phyloP scores from a whole-genome alignment of 768 basidiomycete genomes.

The Chlorophyllum brunneum region DNA sequence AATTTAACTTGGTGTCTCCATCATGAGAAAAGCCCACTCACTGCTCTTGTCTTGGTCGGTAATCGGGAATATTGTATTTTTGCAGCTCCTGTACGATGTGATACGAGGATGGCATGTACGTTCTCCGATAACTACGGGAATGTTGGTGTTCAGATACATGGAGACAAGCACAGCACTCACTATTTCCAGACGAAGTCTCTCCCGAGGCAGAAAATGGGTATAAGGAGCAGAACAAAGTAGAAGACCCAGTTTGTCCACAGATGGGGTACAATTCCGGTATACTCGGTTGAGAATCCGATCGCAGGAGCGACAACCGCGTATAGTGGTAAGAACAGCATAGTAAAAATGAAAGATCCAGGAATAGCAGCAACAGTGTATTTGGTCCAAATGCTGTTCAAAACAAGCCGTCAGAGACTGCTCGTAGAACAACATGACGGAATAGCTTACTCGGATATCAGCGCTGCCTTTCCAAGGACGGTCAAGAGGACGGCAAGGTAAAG shows the following conservation, averaged over 20 bases:
- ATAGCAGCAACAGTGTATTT: slow-evolving; percentile 99
- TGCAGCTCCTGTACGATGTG: slow-evolving; percentile 99
- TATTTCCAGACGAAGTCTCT: slow-evolving; percentile 98
- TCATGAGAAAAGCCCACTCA: slow-evolving; percentile 35
- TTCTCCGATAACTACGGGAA: slow-evolving; percentile 73
- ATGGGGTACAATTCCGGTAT: slow-evolving; percentile 82
- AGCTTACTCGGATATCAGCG: slow-evolving; percentile 92
- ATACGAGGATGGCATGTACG: slow-evolving; percentile 89
- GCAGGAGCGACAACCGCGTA: slow-evolving; percentile 86
- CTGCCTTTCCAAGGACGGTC: slow-evolving; percentile 96
- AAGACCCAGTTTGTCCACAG: slow-evolving; percentile 88
- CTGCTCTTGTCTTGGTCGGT: slow-evolving; percentile 97
- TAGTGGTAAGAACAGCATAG: slow-evolving; percentile 92
- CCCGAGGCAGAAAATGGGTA: slow-evolving; percentile 80
- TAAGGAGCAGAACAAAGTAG: slow-evolving; percentile 81
- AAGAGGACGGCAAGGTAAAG: slow-evolving; percentile 91
- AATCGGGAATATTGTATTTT: slow-evolving; percentile 97
- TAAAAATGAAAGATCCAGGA: slow-evolving; percentile 93
- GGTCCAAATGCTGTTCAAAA: slow-evolving; percentile 81
- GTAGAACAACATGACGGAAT: not conserved
- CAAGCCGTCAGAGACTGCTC: not conserved
- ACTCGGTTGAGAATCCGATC: slow-evolving; percentile 88
- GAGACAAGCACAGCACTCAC: slow-evolving; percentile 42
- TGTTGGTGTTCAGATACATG: slow-evolving; percentile 12
- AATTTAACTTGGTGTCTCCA: not conserved